These are phyloP conservation scores for Calonectria montana DNA, from an alignment of 2,329 filamentous ascomycete species.

Conservation along the genomic window DNA sequence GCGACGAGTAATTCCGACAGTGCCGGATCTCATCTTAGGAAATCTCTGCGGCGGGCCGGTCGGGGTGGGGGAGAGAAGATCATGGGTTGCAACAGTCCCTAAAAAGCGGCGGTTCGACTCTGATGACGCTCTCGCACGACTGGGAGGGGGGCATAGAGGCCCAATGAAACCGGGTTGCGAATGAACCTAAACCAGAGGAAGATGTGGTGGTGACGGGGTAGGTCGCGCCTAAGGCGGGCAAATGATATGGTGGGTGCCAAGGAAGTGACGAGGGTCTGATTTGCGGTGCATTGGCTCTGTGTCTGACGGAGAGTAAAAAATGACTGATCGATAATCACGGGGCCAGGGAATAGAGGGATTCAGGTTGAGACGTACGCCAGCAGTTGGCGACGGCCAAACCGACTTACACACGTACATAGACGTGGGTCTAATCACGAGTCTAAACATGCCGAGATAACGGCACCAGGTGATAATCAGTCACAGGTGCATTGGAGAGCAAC, in stretches of 20 bases:
- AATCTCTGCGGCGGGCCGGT: constrained; percentile 20
- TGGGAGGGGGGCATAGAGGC: not conserved
- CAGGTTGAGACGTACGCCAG: constrained; percentile 2
- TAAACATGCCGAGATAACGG: constrained; percentile 5
- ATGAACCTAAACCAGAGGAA: not conserved
- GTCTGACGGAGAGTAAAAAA: constrained; percentile 5
- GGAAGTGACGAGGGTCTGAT: constrained; percentile 15
- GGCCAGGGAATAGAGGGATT: not conserved
- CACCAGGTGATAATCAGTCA: not conserved
- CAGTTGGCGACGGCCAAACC: not conserved
- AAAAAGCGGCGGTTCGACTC: constrained; percentile 5
- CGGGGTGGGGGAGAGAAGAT: constrained; percentile 10
- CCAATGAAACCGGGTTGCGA: not conserved
- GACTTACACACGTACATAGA: not conserved
- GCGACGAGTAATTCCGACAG: constrained; percentile 28
- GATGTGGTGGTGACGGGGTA: constrained; percentile 4
- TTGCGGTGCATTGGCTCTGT: constrained; percentile 19
- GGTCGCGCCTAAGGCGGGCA: constrained; percentile 10
- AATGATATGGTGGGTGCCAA: not conserved
- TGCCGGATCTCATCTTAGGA: constrained; percentile 34
- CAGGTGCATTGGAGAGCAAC: not conserved
- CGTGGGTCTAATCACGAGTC: not conserved
- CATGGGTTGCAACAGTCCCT: constrained; percentile 10
- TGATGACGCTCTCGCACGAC: not conserved
- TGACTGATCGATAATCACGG: constrained; percentile 22